Base-by-base conservation (phyloP, 2,329 filamentous ascomycete genomes). In the Lasiodiplodia sp. region DNA sequence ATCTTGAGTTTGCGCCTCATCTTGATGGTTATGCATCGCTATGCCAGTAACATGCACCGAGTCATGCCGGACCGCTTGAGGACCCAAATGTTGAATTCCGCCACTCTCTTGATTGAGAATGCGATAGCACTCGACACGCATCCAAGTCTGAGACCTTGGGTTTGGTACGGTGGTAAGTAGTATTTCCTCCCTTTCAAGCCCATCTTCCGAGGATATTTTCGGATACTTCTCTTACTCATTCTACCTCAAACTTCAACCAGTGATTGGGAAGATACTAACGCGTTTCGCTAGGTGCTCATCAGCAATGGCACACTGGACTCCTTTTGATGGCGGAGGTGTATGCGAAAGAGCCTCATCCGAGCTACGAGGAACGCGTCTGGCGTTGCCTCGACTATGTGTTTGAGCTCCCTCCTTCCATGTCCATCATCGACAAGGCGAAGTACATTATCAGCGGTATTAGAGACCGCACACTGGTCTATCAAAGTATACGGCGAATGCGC, bases 351-450 rank as follows among this genome's bases (percentile, higher is more conserved):
- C 80, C 85, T 66, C 82, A 85, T 58, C 83, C 83, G 63, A 83
- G 81, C 63, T 85, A 91, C 70, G 87, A 88, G 2, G 84, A 86
- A 28, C 86, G 91, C 10, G 91, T 93, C 69, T 93, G 91, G 91
- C 80, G 82, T 40, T 91, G 89, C 73, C 81, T 93, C 31, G 90
- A 94, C 75, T 93, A 89, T 75, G 88, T 92, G 28, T 94, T 92
- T 75, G 86, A 88, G 63, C 80, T 89, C 34, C 85, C 90, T 38
- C 75, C 83, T 5, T 77, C 82, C 40, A 76, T 87, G 52, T 77
- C 84, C 14, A 84, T 84, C 3, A 82, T 84, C 21, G 82, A 87
- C 53, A 93, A 93, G 75, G 86, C 84, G 12, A 79, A 87, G 37
- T 82, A 84, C 23, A 85, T 94, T 1, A 79, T 93, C 38, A 82